Conservation (phyloP, 139 green algal genomes). For the Diplosphaera chodatii region DNA sequence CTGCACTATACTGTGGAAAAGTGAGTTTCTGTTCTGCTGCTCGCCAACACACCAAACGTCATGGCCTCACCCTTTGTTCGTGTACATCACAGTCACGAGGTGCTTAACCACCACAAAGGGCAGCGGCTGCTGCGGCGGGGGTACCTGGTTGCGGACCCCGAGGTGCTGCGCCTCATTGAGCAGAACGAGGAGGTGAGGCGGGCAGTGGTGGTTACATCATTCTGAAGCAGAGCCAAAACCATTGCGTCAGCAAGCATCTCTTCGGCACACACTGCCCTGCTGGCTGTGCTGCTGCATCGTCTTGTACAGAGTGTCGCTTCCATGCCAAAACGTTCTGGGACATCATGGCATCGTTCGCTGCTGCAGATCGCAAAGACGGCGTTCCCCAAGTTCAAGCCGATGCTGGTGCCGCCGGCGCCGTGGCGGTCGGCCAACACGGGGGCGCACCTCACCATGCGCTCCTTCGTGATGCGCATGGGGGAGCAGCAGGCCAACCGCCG, state of each 20-base stretch:
- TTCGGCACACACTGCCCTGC: too few relatives aligned
- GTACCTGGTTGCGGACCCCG: background rate
- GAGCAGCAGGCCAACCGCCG: conserved; percentile 1
- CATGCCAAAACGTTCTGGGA: too few relatives aligned
- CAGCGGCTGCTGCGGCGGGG: background rate
- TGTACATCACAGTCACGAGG: conserved; percentile 28
- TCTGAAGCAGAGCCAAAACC: too few relatives aligned
- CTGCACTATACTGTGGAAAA: too few relatives aligned
- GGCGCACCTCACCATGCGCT: conserved; percentile 48
- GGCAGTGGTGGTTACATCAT: too few relatives aligned
- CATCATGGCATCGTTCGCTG: too few relatives aligned
- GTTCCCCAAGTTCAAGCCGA: conserved; percentile 52
- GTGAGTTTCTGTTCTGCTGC: too few relatives aligned
- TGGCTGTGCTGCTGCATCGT: too few relatives aligned
- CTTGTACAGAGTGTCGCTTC: too few relatives aligned
- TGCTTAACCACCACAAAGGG: conserved; percentile 17
- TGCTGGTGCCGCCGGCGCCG: conserved; percentile 67
- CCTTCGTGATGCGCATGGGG: conserved; percentile 45
- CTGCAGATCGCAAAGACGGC: conserved; percentile 29
- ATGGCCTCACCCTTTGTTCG: too few relatives aligned
- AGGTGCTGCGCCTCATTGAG: conserved; percentile 15
- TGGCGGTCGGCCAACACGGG: conserved; percentile 55
- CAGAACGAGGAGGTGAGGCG: conserved; percentile 8
- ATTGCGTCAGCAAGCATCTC: too few relatives aligned
- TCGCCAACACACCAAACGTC: too few relatives aligned